phyloP scores from a whole-genome alignment of 176 grass and related monocot genomes.

The Eleusine coracana region DNA sequence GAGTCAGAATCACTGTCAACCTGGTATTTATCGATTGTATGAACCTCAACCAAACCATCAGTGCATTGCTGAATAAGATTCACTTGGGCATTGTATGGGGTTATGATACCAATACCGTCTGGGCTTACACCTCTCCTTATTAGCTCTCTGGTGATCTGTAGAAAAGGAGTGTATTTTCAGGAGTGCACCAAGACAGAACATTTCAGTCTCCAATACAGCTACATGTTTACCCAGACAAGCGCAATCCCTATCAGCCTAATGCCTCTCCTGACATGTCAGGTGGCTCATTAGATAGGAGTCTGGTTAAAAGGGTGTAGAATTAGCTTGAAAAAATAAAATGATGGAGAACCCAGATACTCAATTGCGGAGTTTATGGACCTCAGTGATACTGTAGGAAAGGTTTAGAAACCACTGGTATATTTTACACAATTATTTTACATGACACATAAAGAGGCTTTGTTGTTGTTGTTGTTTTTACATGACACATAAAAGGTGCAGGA shows the following conservation, averaged over 20 bases:
- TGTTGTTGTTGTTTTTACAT: no score
- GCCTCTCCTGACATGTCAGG: not conserved
- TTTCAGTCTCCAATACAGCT: not conserved
- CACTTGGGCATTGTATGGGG: constrained; percentile 92
- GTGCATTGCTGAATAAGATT: constrained; percentile 74
- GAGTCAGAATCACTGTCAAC: constrained; percentile 35
- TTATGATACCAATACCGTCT: constrained; percentile 89
- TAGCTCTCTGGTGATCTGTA: constrained; percentile 72
- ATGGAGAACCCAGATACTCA: not conserved
- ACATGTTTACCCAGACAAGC: not conserved
- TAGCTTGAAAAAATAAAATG: not conserved
- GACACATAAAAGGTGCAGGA: not conserved
- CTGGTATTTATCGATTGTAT: constrained; percentile 99
- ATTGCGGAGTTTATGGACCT: not conserved
- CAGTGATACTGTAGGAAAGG: not conserved
- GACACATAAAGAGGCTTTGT: no score
- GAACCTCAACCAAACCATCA: constrained; percentile 81
- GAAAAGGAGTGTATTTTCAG: not conserved
- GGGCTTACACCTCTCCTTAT: constrained; percentile 71
- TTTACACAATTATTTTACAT: not conserved
- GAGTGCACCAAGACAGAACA: not conserved
- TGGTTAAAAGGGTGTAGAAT: not conserved
- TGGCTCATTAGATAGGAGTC: not conserved
- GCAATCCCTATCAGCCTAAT: not conserved
- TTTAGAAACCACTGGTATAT: not conserved